Percentiles rank a stretch among this genome's conserved stretches.
These are phyloP conservation scores for Yamadazyma sp. DNA, from an alignment of 805 yeast genomes.

Conservation along the genomic window DNA sequence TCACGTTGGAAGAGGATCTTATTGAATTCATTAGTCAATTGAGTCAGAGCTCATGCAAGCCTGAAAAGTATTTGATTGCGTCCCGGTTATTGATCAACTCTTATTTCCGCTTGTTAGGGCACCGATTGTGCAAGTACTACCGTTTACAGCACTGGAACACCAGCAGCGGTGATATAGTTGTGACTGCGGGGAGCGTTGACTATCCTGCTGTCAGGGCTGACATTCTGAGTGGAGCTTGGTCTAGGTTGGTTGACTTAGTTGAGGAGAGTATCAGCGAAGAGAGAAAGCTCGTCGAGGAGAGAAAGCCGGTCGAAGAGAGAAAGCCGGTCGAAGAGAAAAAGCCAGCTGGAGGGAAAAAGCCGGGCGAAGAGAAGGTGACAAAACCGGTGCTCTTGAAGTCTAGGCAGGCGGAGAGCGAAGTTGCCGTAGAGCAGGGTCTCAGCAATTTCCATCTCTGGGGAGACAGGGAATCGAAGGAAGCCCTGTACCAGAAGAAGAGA, in stretches of 20 bases:
- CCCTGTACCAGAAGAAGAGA: constrained; percentile 38
- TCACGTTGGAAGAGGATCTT: constrained; percentile 1
- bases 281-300: background rate
- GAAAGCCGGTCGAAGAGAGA: too few relatives aligned
- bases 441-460: too few relatives aligned
- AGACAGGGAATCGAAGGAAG: too few relatives aligned
- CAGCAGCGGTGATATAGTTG: constrained; percentile 23
- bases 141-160: constrained; percentile 50
- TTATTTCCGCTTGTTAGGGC: constrained; percentile 64
- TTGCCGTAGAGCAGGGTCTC: too few relatives aligned
- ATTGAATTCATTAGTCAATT: background rate
- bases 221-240: background rate
- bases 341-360: too few relatives aligned
- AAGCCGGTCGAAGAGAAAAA: too few relatives aligned
- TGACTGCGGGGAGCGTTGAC: constrained; percentile 14
- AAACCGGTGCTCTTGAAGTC: background rate
- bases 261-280: too few relatives aligned
- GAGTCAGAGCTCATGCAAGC: background rate
- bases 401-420: too few relatives aligned
- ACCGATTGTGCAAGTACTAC: constrained; percentile 69
- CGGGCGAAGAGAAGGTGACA: background rate
- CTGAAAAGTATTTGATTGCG: constrained; percentile 2
- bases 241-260: background rate
- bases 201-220: background rate
- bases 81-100: constrained; percentile 41